Percentiles rank a stretch among this genome's conserved stretches.
Conservation (phyloP, 106 monocot genomes). For the Dactylorhiza incarnata region DNA sequence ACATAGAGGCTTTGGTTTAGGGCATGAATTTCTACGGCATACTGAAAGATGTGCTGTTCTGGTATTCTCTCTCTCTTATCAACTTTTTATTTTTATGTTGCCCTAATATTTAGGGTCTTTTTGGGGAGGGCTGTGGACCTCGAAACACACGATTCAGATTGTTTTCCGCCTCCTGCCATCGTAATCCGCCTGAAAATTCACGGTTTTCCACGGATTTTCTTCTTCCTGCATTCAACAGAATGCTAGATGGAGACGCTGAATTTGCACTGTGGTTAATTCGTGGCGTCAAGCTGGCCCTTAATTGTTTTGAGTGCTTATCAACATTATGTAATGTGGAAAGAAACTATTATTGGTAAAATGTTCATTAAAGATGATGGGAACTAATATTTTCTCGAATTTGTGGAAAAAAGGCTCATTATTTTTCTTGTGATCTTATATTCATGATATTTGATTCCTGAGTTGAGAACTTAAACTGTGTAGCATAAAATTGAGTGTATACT, state of each 20-base stretch:
- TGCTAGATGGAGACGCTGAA: too few species aligned
- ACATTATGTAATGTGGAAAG: not conserved
- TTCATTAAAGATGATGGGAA: not conserved
- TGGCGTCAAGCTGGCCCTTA: not conserved
- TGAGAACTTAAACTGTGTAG: not conserved
- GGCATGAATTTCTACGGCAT: slow-evolving; percentile 95
- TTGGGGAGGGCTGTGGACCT: too few species aligned
- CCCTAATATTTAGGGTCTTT: not conserved
- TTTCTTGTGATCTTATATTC: not conserved
- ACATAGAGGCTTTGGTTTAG: slow-evolving; percentile 87
- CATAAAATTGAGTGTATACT: not conserved
- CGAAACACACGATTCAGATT: too few species aligned
- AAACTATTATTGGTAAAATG: not conserved
- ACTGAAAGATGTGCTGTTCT: slow-evolving; percentile 92
- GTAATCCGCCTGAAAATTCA: too few species aligned
- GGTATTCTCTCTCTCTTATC: slow-evolving; percentile 30
- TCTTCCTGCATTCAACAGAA: too few species aligned
- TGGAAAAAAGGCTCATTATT: not conserved
- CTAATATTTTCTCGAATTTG: not conserved
- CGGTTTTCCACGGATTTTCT: too few species aligned
- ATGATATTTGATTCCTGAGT: not conserved
- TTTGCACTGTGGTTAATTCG: too few species aligned
- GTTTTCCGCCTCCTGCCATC: too few species aligned
- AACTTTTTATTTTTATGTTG: slow-evolving; percentile 1
- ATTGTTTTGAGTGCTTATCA: not conserved